Base-by-base conservation (phyloP, 2,329 filamentous ascomycete species). In the Claviceps quebecensis region DNA sequence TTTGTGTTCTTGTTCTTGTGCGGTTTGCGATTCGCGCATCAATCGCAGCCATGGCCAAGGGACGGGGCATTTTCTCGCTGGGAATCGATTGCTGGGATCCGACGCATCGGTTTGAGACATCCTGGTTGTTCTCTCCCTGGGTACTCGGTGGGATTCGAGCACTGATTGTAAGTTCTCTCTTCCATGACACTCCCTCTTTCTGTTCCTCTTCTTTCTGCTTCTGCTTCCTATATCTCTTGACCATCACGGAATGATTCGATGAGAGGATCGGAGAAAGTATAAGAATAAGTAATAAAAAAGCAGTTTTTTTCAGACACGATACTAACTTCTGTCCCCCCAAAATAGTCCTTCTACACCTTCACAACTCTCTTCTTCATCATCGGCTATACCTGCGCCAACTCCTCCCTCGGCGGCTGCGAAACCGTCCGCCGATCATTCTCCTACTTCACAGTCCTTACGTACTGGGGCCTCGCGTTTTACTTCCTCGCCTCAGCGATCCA, bases 401-500 rank as follows among this genome's bases (percentile, higher is more conserved):
- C 66, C 37, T 49, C 55, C 1, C 57, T 61, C 11, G 69, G 69
- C 54, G 69, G 74, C 47, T 75, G 73, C 61, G 56, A 61, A 37
- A 61, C 60, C 1, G 75, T 78, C 26, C 69, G 72, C 49, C 67
- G 72, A 45, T 76, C 75, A 45, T 93, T 94, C 71, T 87, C 82
- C 59, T 94, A 80, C 73, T 94, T 95, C 71, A 94, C 88, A 29
- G 73, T 82, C 60, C 71, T 93, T 53, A 87, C 84, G 9, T 93
- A 84, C 73, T 93, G 86, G 86, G 86, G 86, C 2, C 69, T 91
- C 38, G 81, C 78, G 23, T 91, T 90, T 69, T 95, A 94, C 72
- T 83, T 84, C 63, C 72, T 81, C 52, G 70, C 83, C 60, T 74
- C 84, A 1, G 73, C 83, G 17, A 55, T 79, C 17, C 87, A 94